A percentile compares a stretch with the other conserved stretches of the same genome.
Evolutionary conservation across 306 rosid species (phyloP).

Genomic region (Cucumis cinereus): DNA sequence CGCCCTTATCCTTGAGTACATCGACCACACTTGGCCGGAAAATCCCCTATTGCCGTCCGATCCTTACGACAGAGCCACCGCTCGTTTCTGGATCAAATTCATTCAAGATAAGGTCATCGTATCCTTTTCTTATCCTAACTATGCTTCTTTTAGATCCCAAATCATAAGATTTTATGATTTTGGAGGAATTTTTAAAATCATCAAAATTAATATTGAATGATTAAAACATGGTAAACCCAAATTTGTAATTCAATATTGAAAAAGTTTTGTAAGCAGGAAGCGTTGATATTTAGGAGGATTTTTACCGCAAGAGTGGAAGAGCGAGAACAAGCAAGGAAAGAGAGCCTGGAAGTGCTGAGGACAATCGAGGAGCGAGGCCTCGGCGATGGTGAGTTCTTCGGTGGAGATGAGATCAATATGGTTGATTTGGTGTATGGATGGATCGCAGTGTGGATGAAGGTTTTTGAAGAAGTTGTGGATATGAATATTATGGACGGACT

Average conservation of each 20-base stretch:
- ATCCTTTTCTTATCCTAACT: no score
- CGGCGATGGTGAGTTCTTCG: constrained; percentile 14
- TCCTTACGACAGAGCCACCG: constrained; percentile 15
- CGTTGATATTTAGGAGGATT: no score
- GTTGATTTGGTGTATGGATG: constrained; percentile 17
- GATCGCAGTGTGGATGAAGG: constrained; percentile 7
- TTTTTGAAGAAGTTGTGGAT: constrained; percentile 8
- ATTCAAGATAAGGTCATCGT: constrained; percentile 14
- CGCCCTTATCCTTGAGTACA: constrained; percentile 32
- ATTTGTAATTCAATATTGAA: no score
- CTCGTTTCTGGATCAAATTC: constrained; percentile 23
- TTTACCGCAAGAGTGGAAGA: constrained; percentile 7
- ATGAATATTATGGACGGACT: constrained; percentile 15
- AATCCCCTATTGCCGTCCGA: constrained; percentile 18
- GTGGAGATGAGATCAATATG: constrained; percentile 19
- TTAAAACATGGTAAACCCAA: no score
- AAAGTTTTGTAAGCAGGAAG: no score
- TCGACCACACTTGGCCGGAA: constrained; percentile 27
- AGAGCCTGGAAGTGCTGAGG: constrained; percentile 1
- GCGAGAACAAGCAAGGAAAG: neutral
- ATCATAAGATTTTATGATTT: no score
- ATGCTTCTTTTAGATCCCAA: no score
- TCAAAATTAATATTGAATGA: no score
- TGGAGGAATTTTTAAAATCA: no score
- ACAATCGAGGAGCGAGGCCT: constrained; percentile 13